These are phyloP conservation scores for Centella asiatica DNA, from an alignment of 129 eudicot species.

Conservation along the genomic window DNA sequence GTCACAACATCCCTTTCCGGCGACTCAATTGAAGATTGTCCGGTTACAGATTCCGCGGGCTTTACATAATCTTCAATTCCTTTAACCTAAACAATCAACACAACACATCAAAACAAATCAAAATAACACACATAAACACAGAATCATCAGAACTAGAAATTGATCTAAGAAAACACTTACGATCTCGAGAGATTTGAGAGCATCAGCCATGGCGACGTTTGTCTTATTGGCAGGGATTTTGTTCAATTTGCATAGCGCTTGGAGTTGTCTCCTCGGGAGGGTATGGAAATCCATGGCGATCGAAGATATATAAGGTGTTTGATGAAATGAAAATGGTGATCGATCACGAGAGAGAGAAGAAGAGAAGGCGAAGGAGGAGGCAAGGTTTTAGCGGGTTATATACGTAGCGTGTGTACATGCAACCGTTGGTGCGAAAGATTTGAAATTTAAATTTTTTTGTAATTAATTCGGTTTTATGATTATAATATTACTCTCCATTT, in stretches of 20 bases:
- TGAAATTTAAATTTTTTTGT: constrained; percentile 17
- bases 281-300: constrained; percentile 54
- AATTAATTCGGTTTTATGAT: background rate
- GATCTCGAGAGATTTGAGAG: constrained; percentile 43
- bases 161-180: constrained; percentile 24
- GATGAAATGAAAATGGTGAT: background rate
- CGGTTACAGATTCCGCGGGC: constrained; percentile 21
- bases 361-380: too few species aligned
- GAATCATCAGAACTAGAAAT: background rate
- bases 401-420: background rate
- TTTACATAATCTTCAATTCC: constrained; percentile 47
- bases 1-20: constrained; percentile 22
- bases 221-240: constrained; percentile 72
- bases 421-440: constrained; percentile 33
- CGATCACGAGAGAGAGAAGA: too few species aligned
- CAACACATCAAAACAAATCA: background rate
- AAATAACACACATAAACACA: background rate
- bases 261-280: constrained; percentile 63
- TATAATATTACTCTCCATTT: too few species aligned
- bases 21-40: constrained; percentile 38
- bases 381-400: background rate
- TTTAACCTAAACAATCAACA: constrained; percentile 35
- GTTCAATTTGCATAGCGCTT: constrained; percentile 67
- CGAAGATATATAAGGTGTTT: background rate
- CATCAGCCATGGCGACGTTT: constrained; percentile 74